phyloP scores from a whole-genome alignment of 2,329 filamentous ascomycete species.

The Hypoxylon sp. region DNA sequence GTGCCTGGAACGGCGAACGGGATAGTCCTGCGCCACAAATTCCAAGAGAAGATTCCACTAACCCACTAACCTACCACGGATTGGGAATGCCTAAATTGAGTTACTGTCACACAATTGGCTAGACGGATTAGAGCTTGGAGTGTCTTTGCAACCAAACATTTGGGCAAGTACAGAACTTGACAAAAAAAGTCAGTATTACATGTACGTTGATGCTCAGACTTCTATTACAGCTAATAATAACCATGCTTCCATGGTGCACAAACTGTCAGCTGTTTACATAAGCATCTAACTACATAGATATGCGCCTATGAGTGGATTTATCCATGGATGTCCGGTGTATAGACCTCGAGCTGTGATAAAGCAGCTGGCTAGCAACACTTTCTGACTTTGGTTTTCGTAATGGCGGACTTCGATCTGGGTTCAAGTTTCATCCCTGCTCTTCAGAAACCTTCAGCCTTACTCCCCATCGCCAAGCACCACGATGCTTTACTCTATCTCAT shows the following conservation, averaged over 20 bases:
- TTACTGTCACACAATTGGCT: conserved; percentile 3
- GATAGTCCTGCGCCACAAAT: conserved; percentile 22
- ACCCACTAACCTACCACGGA: neutral
- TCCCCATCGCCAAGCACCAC: conserved; percentile 89
- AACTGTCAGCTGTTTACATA: neutral
- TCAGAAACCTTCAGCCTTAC: conserved; percentile 85
- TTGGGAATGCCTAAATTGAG: neutral
- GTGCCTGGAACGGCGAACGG: neutral
- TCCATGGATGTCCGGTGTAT: neutral
- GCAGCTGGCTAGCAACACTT: conserved; percentile 21
- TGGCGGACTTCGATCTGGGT: conserved; percentile 71
- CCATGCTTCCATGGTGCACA: neutral
- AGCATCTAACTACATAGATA: neutral
- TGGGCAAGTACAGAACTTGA: neutral
- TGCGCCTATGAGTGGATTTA: conserved; percentile 1
- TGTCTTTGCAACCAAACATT: conserved; percentile 3
- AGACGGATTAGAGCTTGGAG: neutral
- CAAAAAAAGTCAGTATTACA: neutral
- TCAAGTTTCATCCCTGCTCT: conserved; percentile 81
- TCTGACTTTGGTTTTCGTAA: conserved; percentile 49
- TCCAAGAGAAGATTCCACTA: neutral
- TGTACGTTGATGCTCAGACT: neutral
- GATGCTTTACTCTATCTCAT: conserved; percentile 87
- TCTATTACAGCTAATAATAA: no score
- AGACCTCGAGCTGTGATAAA: conserved; percentile 23